Conservation (phyloP, 2,329 filamentous ascomycete species). For the Knoxdaviesia proteae region DNA sequence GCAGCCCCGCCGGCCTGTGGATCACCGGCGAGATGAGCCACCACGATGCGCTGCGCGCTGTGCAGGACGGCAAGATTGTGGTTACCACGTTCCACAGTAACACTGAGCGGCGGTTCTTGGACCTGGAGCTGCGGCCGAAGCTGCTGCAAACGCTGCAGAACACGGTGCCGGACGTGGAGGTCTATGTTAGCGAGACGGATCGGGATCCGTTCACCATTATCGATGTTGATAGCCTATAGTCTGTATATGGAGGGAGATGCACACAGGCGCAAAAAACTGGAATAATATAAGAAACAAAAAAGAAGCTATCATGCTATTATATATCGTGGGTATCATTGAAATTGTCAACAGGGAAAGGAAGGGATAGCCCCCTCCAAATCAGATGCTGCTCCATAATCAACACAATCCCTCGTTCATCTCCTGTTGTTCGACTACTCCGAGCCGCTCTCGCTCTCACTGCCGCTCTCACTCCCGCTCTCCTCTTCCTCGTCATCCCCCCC, state of each 20-base stretch:
- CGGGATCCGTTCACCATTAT: conserved; percentile 75
- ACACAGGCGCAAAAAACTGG: neutral
- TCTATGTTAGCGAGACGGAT: conserved; percentile 62
- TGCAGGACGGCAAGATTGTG: conserved; percentile 64
- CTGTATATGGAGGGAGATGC: conserved; percentile 1
- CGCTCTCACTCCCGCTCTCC: neutral
- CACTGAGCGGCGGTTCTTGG: conserved; percentile 69
- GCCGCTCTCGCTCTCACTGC: neutral
- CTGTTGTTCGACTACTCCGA: neutral
- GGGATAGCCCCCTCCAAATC: neutral
- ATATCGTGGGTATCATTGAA: neutral
- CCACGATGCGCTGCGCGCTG: conserved; percentile 72
- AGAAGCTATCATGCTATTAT: neutral
- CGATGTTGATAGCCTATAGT: conserved; percentile 20
- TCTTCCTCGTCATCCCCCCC: neutral
- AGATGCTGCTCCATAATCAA: conserved; percentile 1
- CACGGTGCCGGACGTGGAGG: conserved; percentile 26
- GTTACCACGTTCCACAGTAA: conserved; percentile 85
- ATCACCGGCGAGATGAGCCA: conserved; percentile 90
- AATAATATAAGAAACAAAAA: neutral
- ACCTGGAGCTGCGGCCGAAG: conserved; percentile 44
- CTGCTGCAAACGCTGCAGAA: conserved; percentile 38
- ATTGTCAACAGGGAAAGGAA: no score
- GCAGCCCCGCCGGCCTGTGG: conserved; percentile 52
- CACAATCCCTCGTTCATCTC: neutral